Conservation (phyloP, 805 yeast species). For the Kuraishia borneana region DNA sequence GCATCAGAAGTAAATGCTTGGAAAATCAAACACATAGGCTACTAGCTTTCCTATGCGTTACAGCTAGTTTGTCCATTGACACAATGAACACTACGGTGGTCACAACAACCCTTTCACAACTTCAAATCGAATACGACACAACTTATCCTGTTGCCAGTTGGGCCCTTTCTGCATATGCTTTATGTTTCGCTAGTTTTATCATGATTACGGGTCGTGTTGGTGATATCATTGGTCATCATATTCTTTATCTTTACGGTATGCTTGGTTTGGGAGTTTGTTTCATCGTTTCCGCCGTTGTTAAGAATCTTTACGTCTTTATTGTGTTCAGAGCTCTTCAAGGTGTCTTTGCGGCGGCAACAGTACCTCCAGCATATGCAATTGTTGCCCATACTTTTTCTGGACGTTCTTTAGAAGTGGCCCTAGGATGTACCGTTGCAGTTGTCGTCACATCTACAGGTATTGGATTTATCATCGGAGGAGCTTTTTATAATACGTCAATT, state of each 20-base stretch:
- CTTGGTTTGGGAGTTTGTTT: slow-evolving; percentile 12
- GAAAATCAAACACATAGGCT: no score
- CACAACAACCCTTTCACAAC: no score
- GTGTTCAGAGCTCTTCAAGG: slow-evolving; percentile 36
- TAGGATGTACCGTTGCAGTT: slow-evolving; percentile 15
- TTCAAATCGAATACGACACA: not conserved
- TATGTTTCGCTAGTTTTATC: slow-evolving; percentile 26
- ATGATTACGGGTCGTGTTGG: slow-evolving; percentile 23
- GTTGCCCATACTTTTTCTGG: slow-evolving; percentile 19
- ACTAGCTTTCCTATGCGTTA: no score
- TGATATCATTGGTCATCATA: slow-evolving; percentile 21
- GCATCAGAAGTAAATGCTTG: no score
- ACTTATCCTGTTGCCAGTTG: slow-evolving; percentile 8
- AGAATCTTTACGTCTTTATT: slow-evolving; percentile 23
- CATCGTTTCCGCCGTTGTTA: slow-evolving; percentile 25
- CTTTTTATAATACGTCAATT: slow-evolving; percentile 22
- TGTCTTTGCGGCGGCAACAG: slow-evolving; percentile 25
- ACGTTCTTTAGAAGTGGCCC: slow-evolving; percentile 13
- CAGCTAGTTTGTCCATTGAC: no score
- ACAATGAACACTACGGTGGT: no score
- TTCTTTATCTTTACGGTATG: slow-evolving; percentile 14
- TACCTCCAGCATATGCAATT: slow-evolving; percentile 25
- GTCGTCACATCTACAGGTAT: slow-evolving; percentile 21
- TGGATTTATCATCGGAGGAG: slow-evolving; percentile 34
- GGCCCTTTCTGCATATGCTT: slow-evolving; percentile 23